Base-by-base conservation (phyloP, 2,329 filamentous ascomycete species). In the Didymella sp. region DNA sequence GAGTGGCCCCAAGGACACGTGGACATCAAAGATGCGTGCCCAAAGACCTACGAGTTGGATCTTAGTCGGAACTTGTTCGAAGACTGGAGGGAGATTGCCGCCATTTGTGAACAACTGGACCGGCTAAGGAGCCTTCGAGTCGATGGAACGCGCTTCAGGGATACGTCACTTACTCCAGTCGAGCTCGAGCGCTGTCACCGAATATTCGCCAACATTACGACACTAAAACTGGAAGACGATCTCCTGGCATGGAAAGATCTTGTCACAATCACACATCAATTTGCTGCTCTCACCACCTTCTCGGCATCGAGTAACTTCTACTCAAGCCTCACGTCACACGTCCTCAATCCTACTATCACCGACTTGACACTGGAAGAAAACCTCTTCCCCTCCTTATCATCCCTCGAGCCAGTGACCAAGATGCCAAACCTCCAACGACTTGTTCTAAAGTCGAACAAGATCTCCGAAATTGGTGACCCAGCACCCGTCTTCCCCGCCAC, bases 31-130 rank as follows among this genome's bases (percentile, higher is more conserved):
- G 70, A 77, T 17, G 79, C 80, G 2, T 87, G 84, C 69, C 82
- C 84, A 0, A 85, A 84, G 49, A 82, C 86, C 38, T 80, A 83
- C 1, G 91, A 96, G 70, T 80, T 98, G 42, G 93, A 97, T 71
- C 75, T 99, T 38, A 92, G 92, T 70, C 85, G 91, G 47, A 98
- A 96, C 73, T 75, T 96, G 30, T 87, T 98, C 67, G 86, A 87
- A 52, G 78, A 78, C 11, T 84, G 93, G 73, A 78, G 78, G 2
- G 85, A 90, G 22, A 82, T 96, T 9, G 82, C 86, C 17, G 80
- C 84, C 2, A 89, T 98, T 35, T 95, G 91, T 72, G 79, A 78
- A 6, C 85, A 89, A 61, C 79, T 98, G 31, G 81, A 83, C n/a
- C 80, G 81, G 19, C 73, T 98, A 61, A 85, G 79, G 54, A 85